Evolutionary conservation across 2,329 filamentous ascomycete species (phyloP).

Genomic region (Podosphaera xanthii): DNA sequence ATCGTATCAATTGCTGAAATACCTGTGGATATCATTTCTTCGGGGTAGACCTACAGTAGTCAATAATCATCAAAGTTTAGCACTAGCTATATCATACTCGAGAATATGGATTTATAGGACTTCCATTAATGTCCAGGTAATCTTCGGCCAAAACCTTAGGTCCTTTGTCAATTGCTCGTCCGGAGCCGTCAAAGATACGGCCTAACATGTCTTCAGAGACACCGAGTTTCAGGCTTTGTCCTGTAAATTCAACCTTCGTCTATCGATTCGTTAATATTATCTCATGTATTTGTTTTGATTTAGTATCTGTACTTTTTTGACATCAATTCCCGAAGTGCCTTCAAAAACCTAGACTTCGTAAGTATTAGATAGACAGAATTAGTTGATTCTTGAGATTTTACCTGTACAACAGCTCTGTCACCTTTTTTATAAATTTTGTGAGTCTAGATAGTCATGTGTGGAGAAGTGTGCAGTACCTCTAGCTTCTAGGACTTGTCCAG

Average conservation of each 20-base stretch:
- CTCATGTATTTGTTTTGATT: background rate
- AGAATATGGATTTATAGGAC: constrained; percentile 94
- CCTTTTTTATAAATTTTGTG: constrained; percentile 26
- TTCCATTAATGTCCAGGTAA: constrained; percentile 97
- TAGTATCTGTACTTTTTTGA: constrained; percentile 54
- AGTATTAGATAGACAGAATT: constrained; percentile 6
- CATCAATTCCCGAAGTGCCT: constrained; percentile 89
- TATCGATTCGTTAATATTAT: constrained; percentile 18
- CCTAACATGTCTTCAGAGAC: constrained; percentile 99
- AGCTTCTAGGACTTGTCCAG: constrained; percentile 90
- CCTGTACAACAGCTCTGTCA: constrained; percentile 85
- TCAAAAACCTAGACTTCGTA: constrained; percentile 58
- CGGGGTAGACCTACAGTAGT: constrained; percentile 59
- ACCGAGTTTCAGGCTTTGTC: constrained; percentile 91
- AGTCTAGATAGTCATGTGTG: background rate
- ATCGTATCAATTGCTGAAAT: constrained; percentile 98
- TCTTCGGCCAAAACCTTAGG: constrained; percentile 96
- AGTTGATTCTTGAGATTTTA: constrained; percentile 20
- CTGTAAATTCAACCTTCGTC: constrained; percentile 95
- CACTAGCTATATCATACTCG: constrained; percentile 36
- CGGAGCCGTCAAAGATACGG: constrained; percentile 95
- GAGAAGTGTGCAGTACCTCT: constrained; percentile 38
- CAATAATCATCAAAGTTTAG: background rate
- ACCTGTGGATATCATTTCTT: constrained; percentile 99
- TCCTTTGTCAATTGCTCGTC: constrained; percentile 94